A percentile compares a stretch with the other conserved stretches of the same genome.
Evolutionary conservation across 257 asterid genomes (phyloP).

Genomic region (Fraxinus pennsylvanica): DNA sequence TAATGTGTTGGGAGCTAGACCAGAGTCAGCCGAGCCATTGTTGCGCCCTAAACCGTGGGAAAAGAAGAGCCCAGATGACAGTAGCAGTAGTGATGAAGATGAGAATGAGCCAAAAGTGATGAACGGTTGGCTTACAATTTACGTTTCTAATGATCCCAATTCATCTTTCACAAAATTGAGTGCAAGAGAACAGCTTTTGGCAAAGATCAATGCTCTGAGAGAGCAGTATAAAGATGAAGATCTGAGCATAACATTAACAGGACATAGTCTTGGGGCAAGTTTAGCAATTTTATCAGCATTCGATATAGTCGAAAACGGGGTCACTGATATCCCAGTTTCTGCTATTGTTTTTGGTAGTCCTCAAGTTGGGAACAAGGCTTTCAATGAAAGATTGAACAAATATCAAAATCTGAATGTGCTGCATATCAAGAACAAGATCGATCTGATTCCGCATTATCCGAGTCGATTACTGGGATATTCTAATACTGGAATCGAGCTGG

Average conservation of each 20-base stretch:
- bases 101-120: constrained; percentile 52
- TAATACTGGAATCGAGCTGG: constrained; percentile 47
- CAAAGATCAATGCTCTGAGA: constrained; percentile 36
- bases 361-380: constrained; percentile 65
- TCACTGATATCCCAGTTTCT: constrained; percentile 60
- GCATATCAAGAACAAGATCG: constrained; percentile 68
- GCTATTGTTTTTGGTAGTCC: constrained; percentile 86
- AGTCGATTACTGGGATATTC: constrained; percentile 53
- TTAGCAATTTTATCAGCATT: constrained; percentile 64
- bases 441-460: constrained; percentile 65
- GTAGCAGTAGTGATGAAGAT: constrained; percentile 23
- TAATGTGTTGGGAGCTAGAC: constrained; percentile 48
- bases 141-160: constrained; percentile 58
- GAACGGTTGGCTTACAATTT: constrained; percentile 75
- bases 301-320: constrained; percentile 79
- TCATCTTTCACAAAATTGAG: constrained; percentile 68
- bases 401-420: constrained; percentile 57
- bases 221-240: constrained; percentile 47
- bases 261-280: constrained; percentile 77
- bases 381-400: constrained; percentile 42
- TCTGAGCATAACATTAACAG: constrained; percentile 66
- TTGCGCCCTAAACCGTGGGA: constrained; percentile 25
- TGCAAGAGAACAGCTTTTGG: constrained; percentile 59
- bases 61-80: neutral
- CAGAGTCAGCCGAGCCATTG: constrained; percentile 51